Evolutionary conservation across 164 flowering plant genomes (phyloP), one percentile per base, ranked within the genome.

Genomic region (Pachysandra terminalis): DNA sequence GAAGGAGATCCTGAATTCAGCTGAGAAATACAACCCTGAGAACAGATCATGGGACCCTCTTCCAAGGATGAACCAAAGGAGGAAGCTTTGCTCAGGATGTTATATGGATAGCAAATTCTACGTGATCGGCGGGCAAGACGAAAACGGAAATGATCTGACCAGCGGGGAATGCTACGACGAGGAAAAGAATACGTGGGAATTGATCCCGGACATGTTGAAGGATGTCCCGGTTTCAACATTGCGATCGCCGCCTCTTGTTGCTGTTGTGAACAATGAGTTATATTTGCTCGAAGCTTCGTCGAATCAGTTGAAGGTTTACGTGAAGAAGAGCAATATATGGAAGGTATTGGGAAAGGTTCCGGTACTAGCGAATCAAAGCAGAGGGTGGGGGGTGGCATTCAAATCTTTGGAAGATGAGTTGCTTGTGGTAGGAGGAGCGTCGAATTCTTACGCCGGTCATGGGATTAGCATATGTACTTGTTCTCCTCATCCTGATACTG

Each of bases 341-440:
- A 89, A 71, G 81, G 80, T 59, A 17, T 26, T 90, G 27, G 96
- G 98, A 9, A 64, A 52, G 3, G 90, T 82, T 3, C 98, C 98
- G 0, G 88, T 90, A 1, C 74, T 84, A 65, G 96, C 98, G 5
- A 90, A 85, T 74, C 75, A 68, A 19, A 70, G 75, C 52, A 69
- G 73, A 63, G 98, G 98, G 19, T 93, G 98, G 96, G 98, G 98
- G 14, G 84, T 93, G 14, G 98, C 96, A 1, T 93, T 93, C 73
- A 90, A 89, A 81, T 85, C 98, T 0, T 69, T 89, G 56, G 98
- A 95, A 1, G 74, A 85, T 59, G 83, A 85, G 74, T 72, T 93
- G 41, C 84, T 90, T 23, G 89, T 89, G 1, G 85, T 90, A 0
- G 96, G 96, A 3, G 86, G 83, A 19, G 52, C 70, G 19, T 37